Evolutionary conservation across 768 basidiomycete species (phyloP), one percentile per base, ranked within the genome.

Genomic region (Hygrophoropsis aurantiaca): DNA sequence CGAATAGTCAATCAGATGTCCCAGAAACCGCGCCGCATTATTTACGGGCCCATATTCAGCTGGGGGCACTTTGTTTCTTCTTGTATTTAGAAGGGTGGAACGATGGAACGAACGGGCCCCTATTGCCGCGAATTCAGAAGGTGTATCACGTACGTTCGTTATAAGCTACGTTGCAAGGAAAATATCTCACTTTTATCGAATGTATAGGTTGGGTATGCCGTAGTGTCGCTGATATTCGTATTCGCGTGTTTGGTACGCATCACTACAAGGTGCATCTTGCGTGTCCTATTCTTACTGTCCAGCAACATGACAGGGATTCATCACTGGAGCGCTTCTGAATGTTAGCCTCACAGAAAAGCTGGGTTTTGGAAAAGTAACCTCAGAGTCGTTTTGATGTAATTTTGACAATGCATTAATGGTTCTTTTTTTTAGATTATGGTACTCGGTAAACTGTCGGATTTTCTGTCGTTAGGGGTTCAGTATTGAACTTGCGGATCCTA

Each of bases 201-300:
- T 24, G 9, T 20, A 13, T 42, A 72, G 74, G 56, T 74, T 37
- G 62, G 66, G 18, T 75, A 68, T 51, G 56, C 61, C 2, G 54
- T 65, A 21, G 74, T 75, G 3, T 75, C 75, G 20, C 46, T 77
- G 13, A 59, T 75, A 6, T 77, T 73, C 49, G 71, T 75, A 8
- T 64, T 68, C 46, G 61, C 67, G n/a, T 73, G 69, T 45, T 42
- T 59, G 9, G 74, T 70, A 37, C 19, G 70, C 65, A 20, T 32
- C 34, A 2, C 23, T 34, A 40, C 11, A 10, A 4, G 19, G 35
- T 26, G 27, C 11, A 2, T 4, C 4, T 10, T 35, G 4, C 24
- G 4, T 41, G 32, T 5, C 23, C n/a, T 24, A n/a, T 19, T 23
- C 19, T 23, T 56, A 40, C 13, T 27, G 10, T 18, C 23, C 11